Evolutionary conservation across 192 early-diverging fungal genomes (phyloP), one percentile per base, ranked within the genome.

Genomic region (Backusella tuberculispora): DNA sequence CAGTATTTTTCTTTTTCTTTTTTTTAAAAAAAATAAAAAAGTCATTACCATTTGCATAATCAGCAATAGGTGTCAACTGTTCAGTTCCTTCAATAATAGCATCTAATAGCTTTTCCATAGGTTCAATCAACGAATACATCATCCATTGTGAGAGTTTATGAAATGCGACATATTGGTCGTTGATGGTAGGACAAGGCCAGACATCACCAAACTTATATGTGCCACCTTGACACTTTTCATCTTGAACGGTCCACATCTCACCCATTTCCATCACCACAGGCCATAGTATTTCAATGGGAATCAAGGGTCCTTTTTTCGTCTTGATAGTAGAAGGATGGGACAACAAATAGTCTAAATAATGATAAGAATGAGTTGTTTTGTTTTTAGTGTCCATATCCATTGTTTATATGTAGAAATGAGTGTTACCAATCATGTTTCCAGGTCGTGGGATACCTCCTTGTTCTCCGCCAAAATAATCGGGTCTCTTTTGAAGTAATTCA

Each of bases 111-210:
- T 84, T 86, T 46, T 85, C 84, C 14, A 97, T 77, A 6, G 93
- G 91, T 42, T 97, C 97, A 79, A 96, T 90, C 56, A 97, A 83
- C 1, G 95, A 96, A 84, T 96, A 97, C 7, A 93, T 91, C 43
- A 98, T 87, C 97, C 97, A 98, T 81, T 98, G 97, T 4, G 95
- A 94, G 41, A 97, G 86, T 72, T 96, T 97, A 82, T 98, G 95
- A 84, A 97, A 95, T n/a, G 92, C 78, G 37, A 95, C 89, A 56
- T 82, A 78, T 17, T 88, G 81, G 38, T 46, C 66, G 3, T 21
- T 24, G 6, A 82, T 66, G 6, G 81, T 66, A 50, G 72, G 67
- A 63, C 77, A 82, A 37, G 66, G 74, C 77, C 77, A 82, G 24
- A 80, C 78, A 40, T 80, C 78, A 46, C 78, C 78, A 14, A 80